These are phyloP conservation scores for Phialocephala sp. DNA, from an alignment of 2,329 filamentous ascomycete genomes.

Conservation along the genomic window DNA sequence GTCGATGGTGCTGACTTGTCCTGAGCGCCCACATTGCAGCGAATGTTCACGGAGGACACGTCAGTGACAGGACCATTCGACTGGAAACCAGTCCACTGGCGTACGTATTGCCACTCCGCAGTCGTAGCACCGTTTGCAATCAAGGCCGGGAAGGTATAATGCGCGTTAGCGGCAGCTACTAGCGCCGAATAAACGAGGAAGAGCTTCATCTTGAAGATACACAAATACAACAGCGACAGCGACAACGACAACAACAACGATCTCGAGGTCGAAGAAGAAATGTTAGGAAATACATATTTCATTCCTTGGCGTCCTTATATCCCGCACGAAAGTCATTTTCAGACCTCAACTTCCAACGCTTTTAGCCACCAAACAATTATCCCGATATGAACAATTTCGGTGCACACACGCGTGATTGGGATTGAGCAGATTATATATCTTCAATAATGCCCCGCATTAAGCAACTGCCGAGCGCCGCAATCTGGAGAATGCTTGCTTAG, in stretches of 20 bases:
- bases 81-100: conserved; percentile 36
- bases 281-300: neutral
- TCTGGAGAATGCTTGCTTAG: conserved; percentile 10
- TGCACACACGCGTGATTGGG: neutral
- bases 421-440: neutral
- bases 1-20: conserved; percentile 32
- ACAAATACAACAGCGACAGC: no score
- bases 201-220: conserved; percentile 23
- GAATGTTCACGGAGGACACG: conserved; percentile 47
- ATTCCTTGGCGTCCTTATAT: neutral
- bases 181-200: conserved; percentile 25
- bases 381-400: neutral
- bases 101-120: conserved; percentile 34
- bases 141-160: conserved; percentile 34
- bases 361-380: conserved; percentile 5
- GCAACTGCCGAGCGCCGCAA: neutral
- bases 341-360: neutral
- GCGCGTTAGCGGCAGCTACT: conserved; percentile 30
- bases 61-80: conserved; percentile 34
- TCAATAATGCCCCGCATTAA: conserved; percentile 1
- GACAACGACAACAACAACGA: neutral
- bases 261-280: neutral
- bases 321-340: neutral
- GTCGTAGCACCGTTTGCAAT: conserved; percentile 27
- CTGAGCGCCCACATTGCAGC: conserved; percentile 45